Evolutionary conservation across 768 basidiomycete species (phyloP).

Genomic region (Boletus sensibilis): DNA sequence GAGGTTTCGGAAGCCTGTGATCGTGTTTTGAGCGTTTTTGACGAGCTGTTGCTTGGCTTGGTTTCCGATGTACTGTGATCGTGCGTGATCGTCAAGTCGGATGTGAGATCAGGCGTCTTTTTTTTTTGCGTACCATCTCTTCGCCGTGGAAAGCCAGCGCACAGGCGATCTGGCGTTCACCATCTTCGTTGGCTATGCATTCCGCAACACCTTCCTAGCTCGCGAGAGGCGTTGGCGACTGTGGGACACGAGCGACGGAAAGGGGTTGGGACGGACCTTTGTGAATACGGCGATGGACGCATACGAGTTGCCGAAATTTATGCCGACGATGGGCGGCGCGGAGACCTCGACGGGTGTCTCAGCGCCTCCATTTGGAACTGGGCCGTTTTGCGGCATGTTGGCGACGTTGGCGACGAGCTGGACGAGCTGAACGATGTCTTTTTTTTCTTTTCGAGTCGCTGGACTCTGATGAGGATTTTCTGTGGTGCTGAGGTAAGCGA

Average conservation of each 20-base stretch:
- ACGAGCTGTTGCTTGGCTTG: slow-evolving; percentile 93
- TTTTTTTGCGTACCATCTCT: slow-evolving; percentile 66
- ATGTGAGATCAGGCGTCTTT: slow-evolving; percentile 1
- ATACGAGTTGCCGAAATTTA: slow-evolving; percentile 95
- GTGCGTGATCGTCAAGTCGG: slow-evolving; percentile 1
- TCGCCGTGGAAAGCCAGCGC: slow-evolving; percentile 90
- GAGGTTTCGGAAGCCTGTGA: slow-evolving; percentile 91
- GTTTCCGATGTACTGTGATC: slow-evolving; percentile 86
- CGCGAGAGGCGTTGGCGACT: not conserved
- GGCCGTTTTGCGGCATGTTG: slow-evolving; percentile 42
- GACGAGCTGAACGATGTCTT: not conserved
- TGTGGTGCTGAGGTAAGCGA: slow-evolving; percentile 11
- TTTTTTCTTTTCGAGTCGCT: not conserved
- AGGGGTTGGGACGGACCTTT: slow-evolving; percentile 55
- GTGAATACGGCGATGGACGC: slow-evolving; percentile 94
- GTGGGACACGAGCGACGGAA: not conserved
- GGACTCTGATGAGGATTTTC: not conserved
- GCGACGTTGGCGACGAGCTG: not conserved
- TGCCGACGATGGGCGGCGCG: slow-evolving; percentile 72
- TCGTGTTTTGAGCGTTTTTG: slow-evolving; percentile 92
- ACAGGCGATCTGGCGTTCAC: slow-evolving; percentile 96
- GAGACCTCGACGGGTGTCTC: slow-evolving; percentile 38
- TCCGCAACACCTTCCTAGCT: slow-evolving; percentile 84
- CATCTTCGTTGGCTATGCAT: slow-evolving; percentile 98
- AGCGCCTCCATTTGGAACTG: slow-evolving; percentile 52